These are phyloP conservation scores for Sarocladiaceae sp. DNA, from an alignment of 2,329 filamentous ascomycete species.

Conservation along the genomic window DNA sequence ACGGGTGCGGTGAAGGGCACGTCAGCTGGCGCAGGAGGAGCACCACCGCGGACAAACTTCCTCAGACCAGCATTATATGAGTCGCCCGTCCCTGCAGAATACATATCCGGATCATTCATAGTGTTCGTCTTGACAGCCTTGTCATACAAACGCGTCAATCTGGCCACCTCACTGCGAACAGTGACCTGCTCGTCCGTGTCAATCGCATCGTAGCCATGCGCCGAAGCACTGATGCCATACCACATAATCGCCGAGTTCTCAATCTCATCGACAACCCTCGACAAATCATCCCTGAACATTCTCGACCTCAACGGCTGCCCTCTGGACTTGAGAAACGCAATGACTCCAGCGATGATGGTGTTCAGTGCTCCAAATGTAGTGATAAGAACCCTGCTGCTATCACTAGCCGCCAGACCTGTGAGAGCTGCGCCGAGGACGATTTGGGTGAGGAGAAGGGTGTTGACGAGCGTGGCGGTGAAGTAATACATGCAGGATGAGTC, in stretches of 20 bases:
- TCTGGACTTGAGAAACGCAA: constrained; percentile 18
- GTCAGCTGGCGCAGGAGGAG: background rate
- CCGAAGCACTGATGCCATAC: constrained; percentile 16
- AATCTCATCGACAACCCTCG: constrained; percentile 19
- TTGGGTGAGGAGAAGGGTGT: constrained; percentile 17
- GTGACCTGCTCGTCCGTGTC: constrained; percentile 19
- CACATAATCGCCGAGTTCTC: constrained; percentile 20
- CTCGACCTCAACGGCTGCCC: constrained; percentile 18
- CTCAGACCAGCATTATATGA: constrained; percentile 14
- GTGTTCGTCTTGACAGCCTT: constrained; percentile 19
- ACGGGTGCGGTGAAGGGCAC: background rate
- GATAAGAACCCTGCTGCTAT: constrained; percentile 17
- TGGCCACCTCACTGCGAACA: constrained; percentile 18
- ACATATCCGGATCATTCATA: constrained; percentile 19
- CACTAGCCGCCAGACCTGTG: constrained; percentile 17
- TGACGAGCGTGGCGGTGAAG: constrained; percentile 17
- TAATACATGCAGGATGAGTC: constrained; percentile 15
- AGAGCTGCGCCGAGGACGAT: constrained; percentile 18
- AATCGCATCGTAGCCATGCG: constrained; percentile 18
- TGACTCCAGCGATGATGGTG: constrained; percentile 19
- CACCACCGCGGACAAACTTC: constrained; percentile 9
- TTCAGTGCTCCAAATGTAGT: constrained; percentile 18
- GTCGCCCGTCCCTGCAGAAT: constrained; percentile 13
- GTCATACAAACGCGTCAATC: constrained; percentile 18
- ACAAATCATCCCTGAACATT: constrained; percentile 19